Percentiles rank a stretch among this genome's conserved stretches.
Evolutionary conservation across 352 stramenopile genomes (phyloP).

Genomic region (Pythium rishiriense): DNA sequence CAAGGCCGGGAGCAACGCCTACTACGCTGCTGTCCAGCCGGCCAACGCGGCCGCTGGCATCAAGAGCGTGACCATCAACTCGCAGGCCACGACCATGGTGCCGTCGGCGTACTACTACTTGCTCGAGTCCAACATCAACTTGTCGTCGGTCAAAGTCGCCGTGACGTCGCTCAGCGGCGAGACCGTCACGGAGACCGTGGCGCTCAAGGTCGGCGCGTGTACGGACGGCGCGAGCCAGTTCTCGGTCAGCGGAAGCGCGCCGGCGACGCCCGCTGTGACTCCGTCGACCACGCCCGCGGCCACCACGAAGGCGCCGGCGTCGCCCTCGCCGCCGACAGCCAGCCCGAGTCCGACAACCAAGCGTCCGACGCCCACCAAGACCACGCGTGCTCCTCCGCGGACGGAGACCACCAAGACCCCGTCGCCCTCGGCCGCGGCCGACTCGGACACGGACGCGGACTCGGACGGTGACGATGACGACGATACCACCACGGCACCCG

Average conservation of each 20-base stretch:
- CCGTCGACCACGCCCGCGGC: conserved; percentile 6
- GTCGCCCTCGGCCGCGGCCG: conserved; percentile 4
- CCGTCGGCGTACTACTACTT: conserved; percentile 52
- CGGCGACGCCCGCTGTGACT: conserved; percentile 4
- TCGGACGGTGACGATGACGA: not conserved
- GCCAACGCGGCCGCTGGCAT: conserved; percentile 51
- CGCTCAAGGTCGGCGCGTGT: conserved; percentile 46
- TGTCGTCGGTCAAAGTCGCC: conserved; percentile 39
- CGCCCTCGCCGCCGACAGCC: not conserved
- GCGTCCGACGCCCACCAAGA: not conserved
- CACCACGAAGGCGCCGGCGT: conserved; percentile 4
- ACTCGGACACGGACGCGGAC: not conserved
- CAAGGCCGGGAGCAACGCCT: conserved; percentile 54
- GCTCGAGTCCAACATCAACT: conserved; percentile 28
- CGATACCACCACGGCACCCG: conserved; percentile 3
- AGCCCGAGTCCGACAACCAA: not conserved
- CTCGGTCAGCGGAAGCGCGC: conserved; percentile 11
- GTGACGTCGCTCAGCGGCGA: conserved; percentile 62
- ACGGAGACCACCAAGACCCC: conserved; percentile 12
- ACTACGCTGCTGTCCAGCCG: conserved; percentile 61
- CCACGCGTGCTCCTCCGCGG: not conserved
- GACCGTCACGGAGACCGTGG: conserved; percentile 53
- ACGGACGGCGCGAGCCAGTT: conserved; percentile 55
- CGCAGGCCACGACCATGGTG: conserved; percentile 49
- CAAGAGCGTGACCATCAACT: conserved; percentile 51